Base-by-base conservation (phyloP, 73 alveolate species). In the Paramecium caudatum region DNA sequence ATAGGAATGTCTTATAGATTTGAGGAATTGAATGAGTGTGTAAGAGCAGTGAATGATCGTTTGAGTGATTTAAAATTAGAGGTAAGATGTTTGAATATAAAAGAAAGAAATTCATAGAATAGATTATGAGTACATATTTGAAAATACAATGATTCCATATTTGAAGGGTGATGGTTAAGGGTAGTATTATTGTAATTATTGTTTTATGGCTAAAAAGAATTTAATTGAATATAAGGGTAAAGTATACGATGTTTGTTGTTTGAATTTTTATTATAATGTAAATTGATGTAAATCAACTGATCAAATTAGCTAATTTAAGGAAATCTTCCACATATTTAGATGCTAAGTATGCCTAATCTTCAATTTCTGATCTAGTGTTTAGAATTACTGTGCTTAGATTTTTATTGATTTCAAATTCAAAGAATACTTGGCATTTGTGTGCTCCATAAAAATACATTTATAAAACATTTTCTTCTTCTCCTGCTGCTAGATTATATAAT, bases 401-500 rank as follows among this genome's bases (percentile, higher is more conserved):
- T 41, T 23, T 74, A 74, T 74, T 74, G 13, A 74, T 74, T 74
- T 74, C 88, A 19, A 74, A 74, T 21, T 74, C 69, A 19, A 74
- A 39, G 43, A 74, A 74, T 46, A 74, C 69, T 21, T 41, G 10
- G 15, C 68, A 37, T 27, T 33, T 19, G 9, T 37, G 69, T 16
- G 23, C 21, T 41, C 88, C 87, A 63, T 86, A 86, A 43, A 86
- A 62, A 21, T 86, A 86, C 74, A 86, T 62, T 34, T 85, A 46
- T 17, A 85, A 50, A 7, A 74, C 46, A 62, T 85, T 74, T 10
- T 85, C 92, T 39, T 85, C 92, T 36, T 85, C 92, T 37, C 92
- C 92, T 17, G 82, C 82, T 39, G 92, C 92, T 7, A 74, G 41
- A 62, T 74, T 85, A 74, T 85, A 85, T 15, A 85, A 39, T 85